phyloP scores from a whole-genome alignment of 179 eudicot genomes.

The Spinacia oleracea region DNA sequence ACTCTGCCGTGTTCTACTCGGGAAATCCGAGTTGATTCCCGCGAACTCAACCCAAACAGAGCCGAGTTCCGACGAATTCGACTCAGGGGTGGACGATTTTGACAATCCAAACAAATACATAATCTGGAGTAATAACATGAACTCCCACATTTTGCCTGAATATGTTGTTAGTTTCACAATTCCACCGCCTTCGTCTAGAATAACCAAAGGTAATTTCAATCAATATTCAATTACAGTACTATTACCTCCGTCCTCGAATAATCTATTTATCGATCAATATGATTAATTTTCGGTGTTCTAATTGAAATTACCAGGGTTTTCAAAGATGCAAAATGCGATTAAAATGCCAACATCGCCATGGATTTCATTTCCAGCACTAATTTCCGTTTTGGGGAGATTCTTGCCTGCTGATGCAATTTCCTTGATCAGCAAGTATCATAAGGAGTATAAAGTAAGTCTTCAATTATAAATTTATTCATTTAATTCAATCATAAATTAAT shows the following conservation, averaged over 20 bases:
- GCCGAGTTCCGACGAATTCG: conserved; percentile 51
- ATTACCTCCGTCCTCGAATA: background rate
- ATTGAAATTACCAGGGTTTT: background rate
- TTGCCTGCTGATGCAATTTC: conserved; percentile 35
- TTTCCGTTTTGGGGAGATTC: conserved; percentile 32
- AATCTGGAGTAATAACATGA: conserved; percentile 53
- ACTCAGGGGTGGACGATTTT: conserved; percentile 51
- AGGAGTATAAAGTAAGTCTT: conserved; percentile 38
- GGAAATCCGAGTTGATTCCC: conserved; percentile 40
- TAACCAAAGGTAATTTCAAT: background rate
- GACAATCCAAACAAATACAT: conserved; percentile 45
- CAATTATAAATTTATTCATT: background rate
- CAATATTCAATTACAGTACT: too few relatives aligned
- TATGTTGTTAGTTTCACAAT: conserved; percentile 44
- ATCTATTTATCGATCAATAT: background rate
- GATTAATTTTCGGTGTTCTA: background rate
- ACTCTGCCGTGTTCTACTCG: conserved; percentile 58
- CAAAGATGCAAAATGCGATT: background rate
- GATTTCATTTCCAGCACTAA: conserved; percentile 39
- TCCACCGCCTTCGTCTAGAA: background rate
- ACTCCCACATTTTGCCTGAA: conserved; percentile 52
- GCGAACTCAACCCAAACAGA: conserved; percentile 44
- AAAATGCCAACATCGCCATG: conserved; percentile 42
- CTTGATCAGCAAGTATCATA: conserved; percentile 40
- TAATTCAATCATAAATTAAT: background rate